Evolutionary conservation across 2,329 filamentous ascomycete genomes (phyloP), one percentile per base, ranked within the genome.

Genomic region (Xylariaceae sp.): DNA sequence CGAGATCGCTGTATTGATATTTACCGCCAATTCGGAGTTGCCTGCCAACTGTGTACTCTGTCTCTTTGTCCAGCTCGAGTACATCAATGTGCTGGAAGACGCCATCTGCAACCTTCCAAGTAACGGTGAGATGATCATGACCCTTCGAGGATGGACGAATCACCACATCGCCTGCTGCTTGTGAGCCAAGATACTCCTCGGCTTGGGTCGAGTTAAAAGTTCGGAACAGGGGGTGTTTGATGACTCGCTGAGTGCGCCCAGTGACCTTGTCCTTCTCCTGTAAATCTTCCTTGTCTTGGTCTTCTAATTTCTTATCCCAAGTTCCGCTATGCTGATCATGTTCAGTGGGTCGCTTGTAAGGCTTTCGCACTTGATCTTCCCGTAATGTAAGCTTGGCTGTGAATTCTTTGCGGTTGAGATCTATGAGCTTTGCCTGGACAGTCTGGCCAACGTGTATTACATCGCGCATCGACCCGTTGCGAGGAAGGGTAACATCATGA

Each of bases 71-170:
- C 67, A 99, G 81, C 75, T 99, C 94, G 32, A 99, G 81, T 27
- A 99, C 93, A 72, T 99, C 94, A 60, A 99, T 91, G 72, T 99
- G 94, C 74, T 99, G 92, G 72, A 92, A 99, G n/a, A 97, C 86
- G 55, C 89, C 88, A 70, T 97, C 92, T 1, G 91, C 88, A 11
- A 99, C 92, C 77, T 99, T 99, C 94, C 94, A 99, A 0, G 94
- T 99, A 40, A 99, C 86, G 6, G 93, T 92, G 50, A 99, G 80
- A 76, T 99, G 94, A 71, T 99, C 94, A 53, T 91, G 89, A 37
- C 94, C 94, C 72, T 96, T 96, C 23, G 92, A 96, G 1, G 92
- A 97, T 3, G 94, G 93, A 37, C 94, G 88, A 67, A 99, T 97
- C 56, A 99, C 91, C 50, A 95, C 88, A 71, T 97, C 94, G 42